Base-by-base conservation (phyloP, 2,329 filamentous ascomycete species). In the Xylaria sp. region DNA sequence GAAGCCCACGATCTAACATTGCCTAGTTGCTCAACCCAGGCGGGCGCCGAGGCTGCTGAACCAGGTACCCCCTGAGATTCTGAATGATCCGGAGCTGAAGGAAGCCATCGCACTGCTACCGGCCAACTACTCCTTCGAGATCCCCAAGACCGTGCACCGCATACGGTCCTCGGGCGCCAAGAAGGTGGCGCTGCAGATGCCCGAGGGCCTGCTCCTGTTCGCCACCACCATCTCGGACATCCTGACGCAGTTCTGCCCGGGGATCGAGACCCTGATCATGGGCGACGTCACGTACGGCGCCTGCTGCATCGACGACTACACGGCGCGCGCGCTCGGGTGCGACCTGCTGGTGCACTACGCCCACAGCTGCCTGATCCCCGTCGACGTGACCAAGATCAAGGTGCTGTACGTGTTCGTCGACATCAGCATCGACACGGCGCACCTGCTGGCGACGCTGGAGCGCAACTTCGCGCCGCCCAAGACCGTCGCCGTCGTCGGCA, bases 241-340 rank as follows among this genome's bases (percentile, higher is more conserved):
- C 65, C 79, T 99, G 44, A 91, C 90, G 0, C 89, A 92, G 69
- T 99, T 99, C 76, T 99, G 94, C 68, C 89, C 91, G 0, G 92
- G 90, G 1, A 88, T 89, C 39, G 91, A 95, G 71, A 97, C 93
- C 1, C 80, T 97, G 49, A 99, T 99, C 72, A 99, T 99, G 94
- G 94, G 94, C 57, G 94, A 99, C 71, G 94, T 99, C 40, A 99
- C 94, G 1, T 99, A 99, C 71, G 94, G 94, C 59, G 94, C 94
- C 19, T 99, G 94, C 78, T 99, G 94, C 70, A 97, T 99, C 65
- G 94, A 99, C 71, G 94, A 99, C 75, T 99, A 95, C 75, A 99
- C 94, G 0, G 95, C 94, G 1, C 82, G 93, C 41, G 94, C 95
- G 0, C 82, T 99, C 19, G 94, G 92, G 1, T 99, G 94, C 71